Evolutionary conservation across 305 asterid species (phyloP).

Genomic region (Monarda citriodora): DNA sequence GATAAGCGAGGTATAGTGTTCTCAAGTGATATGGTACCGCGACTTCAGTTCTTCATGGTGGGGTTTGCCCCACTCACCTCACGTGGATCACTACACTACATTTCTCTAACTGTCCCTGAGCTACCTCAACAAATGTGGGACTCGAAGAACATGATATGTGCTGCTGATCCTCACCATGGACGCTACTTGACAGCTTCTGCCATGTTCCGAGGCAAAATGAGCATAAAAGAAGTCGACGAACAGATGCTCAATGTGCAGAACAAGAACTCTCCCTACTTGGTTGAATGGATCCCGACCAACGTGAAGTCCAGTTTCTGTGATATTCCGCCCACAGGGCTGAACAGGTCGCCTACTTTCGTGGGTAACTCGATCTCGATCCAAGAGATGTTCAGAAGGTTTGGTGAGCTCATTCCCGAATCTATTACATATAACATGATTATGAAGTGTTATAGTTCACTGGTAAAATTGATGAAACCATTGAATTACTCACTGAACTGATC

Average conservation of each 20-base stretch:
- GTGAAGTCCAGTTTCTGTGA: constrained; percentile 92
- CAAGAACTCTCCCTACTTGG: constrained; percentile 90
- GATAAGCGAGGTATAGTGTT: constrained; percentile 87
- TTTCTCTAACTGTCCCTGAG: constrained; percentile 89
- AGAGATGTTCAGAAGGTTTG: constrained; percentile 90
- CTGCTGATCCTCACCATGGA: constrained; percentile 86
- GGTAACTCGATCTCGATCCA: constrained; percentile 89
- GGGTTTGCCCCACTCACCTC: constrained; percentile 93
- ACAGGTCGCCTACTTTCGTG: constrained; percentile 77
- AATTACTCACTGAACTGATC: constrained; percentile 68
- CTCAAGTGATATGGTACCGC: too few relatives aligned
- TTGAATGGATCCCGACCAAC: constrained; percentile 91
- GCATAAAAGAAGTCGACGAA: constrained; percentile 88
- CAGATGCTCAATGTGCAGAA: constrained; percentile 93
- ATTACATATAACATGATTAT: constrained; percentile 94
- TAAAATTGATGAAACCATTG: constrained; percentile 82
- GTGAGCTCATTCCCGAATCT: constrained; percentile 82
- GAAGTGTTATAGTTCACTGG: constrained; percentile 83
- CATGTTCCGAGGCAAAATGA: constrained; percentile 91
- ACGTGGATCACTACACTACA: constrained; percentile 90
- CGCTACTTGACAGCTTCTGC: constrained; percentile 84
- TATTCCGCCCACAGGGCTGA: constrained; percentile 78
- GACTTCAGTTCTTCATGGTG: constrained; percentile 95
- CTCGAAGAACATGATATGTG: too few relatives aligned
- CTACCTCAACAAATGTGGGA: constrained; percentile 96